Evolutionary conservation across 2,329 filamentous ascomycete species (phyloP), one percentile per base, ranked within the genome.

Genomic region (Aurifilum marmelostoma): DNA sequence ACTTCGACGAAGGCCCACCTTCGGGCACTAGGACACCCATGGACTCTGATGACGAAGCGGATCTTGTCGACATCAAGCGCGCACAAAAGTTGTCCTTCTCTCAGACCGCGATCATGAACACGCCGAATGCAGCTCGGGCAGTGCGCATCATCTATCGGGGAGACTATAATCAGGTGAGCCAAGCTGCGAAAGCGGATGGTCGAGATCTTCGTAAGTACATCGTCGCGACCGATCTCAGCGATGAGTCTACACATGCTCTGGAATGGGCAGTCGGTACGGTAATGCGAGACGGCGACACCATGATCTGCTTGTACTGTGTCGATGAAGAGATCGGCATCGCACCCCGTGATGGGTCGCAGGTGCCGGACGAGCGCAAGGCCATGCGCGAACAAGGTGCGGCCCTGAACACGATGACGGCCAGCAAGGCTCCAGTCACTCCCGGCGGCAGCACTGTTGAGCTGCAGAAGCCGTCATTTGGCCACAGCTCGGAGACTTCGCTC

Each of bases 191-290:
- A 68, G 91, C 93, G 16, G 92, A 93, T 65, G 86, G 92, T 63
- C 89, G 92, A 63, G 88, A 92, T 66, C 87, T 95, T 71, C 88
- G 96, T 66, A 97, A 96, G 75, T 99, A 98, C 77, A 83, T 99
- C 21, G 94, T 97, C n/a, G 95, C 96, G 3, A 97, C 93, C 0
- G 96, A 99, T 79, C 83, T 98, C 3, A 97, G 94, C 74, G 92
- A 96, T 50, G 96, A 99, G 81, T 94, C 95, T 5, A 92, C 93
- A 8, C 97, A 98, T 78, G 96, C 96, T 1, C 84, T 99, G 41
- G 96, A 99, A 79, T 99, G 96, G 96, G 96, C 95, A 0, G 94
- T 99, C 67, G 96, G 96, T 9, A 98, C 95, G 0, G 94, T 98
- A 7, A 84, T 99, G 39, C 88, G 96, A 63, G 94, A 98, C 74